phyloP scores from a whole-genome alignment of 2,329 filamentous ascomycete genomes.

The Fusarium sp. region DNA sequence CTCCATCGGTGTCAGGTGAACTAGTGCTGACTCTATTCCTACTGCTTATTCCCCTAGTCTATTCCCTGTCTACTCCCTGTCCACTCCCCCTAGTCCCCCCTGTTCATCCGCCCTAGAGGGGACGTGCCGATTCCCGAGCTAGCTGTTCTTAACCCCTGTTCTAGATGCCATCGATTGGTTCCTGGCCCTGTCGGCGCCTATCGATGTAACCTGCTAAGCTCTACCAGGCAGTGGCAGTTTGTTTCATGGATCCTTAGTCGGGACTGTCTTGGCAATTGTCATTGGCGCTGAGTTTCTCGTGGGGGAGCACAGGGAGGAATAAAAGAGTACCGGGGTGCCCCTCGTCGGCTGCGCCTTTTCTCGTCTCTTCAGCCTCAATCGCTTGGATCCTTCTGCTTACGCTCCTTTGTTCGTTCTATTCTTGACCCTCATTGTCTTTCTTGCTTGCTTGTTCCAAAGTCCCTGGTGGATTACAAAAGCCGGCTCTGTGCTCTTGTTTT shows the following conservation, averaged over 20 bases:
- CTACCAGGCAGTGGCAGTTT: conserved; percentile 5
- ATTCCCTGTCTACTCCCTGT: conserved; percentile 3
- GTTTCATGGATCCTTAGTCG: conserved; percentile 12
- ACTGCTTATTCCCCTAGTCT: neutral
- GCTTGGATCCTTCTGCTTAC: neutral
- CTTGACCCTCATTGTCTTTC: neutral
- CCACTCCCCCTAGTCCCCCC: no score
- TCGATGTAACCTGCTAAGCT: neutral
- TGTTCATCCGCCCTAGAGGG: no score
- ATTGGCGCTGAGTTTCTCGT: conserved; percentile 4
- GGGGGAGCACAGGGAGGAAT: neutral
- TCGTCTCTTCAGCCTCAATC: neutral
- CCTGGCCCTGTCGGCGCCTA: neutral
- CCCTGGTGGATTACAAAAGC: conserved; percentile 25
- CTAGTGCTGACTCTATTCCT: neutral
- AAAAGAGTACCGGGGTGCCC: neutral
- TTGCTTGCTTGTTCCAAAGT: neutral
- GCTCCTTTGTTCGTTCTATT: neutral
- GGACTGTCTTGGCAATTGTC: conserved; percentile 1
- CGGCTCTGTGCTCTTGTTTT: neutral
- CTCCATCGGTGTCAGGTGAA: neutral
- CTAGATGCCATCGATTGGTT: conserved; percentile 16
- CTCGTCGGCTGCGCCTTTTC: neutral
- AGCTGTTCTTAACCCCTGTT: neutral
- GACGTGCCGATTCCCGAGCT: conserved; percentile 13